Evolutionary conservation across 2,329 filamentous ascomycete species (phyloP).

Genomic region (Fusarium verrucosum): DNA sequence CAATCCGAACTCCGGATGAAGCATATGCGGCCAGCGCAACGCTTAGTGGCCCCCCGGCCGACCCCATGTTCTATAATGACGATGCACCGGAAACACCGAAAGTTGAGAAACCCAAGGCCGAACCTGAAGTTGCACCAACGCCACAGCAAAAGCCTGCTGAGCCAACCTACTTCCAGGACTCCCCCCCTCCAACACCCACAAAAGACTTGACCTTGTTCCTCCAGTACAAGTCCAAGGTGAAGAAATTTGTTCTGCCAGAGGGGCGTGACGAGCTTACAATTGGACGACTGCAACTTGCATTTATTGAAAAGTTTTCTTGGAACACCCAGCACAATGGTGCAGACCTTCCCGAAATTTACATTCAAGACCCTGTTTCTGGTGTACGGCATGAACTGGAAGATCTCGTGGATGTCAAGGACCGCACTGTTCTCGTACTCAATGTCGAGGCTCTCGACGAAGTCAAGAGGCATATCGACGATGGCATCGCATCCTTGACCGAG

Average conservation of each 20-base stretch:
- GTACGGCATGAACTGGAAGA: conserved; percentile 98
- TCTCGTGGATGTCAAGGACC: conserved; percentile 89
- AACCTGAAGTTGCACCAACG: conserved; percentile 41
- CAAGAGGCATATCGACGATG: conserved; percentile 94
- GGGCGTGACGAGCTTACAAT: conserved; percentile 86
- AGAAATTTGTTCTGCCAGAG: conserved; percentile 90
- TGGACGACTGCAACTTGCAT: conserved; percentile 88
- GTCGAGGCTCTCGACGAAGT: conserved; percentile 94
- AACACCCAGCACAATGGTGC: conserved; percentile 94
- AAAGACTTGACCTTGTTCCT: conserved; percentile 94
- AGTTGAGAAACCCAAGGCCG: conserved; percentile 35
- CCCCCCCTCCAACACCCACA: conserved; percentile 70
- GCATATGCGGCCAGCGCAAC: conserved; percentile 68
- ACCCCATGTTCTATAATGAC: conserved; percentile 50
- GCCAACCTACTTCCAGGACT: conserved; percentile 65
- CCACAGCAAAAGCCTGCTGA: conserved; percentile 56
- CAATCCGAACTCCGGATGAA: conserved; percentile 71
- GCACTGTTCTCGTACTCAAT: conserved; percentile 93
- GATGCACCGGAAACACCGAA: conserved; percentile 29
- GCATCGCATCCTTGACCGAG: conserved; percentile 79
- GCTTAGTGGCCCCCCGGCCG: conserved; percentile 65
- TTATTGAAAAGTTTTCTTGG: conserved; percentile 99
- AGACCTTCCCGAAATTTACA: conserved; percentile 96
- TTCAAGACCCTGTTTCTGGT: conserved; percentile 93
- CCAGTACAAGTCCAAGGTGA: conserved; percentile 96